phyloP scores from a whole-genome alignment of 257 asterid genomes.

The Nicotiana sylvestris region DNA sequence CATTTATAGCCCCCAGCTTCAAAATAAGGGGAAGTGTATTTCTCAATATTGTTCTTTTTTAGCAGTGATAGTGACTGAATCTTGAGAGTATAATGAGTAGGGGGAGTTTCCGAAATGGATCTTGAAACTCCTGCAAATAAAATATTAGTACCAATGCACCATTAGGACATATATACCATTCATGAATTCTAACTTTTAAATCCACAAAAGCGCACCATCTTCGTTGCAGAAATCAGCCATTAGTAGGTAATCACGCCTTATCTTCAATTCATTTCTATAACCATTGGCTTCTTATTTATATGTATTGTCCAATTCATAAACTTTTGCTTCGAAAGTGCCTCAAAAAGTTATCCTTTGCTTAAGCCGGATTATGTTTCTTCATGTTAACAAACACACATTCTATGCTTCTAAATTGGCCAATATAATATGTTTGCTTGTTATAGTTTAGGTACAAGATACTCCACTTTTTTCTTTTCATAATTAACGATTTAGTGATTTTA shows the following conservation, averaged over 20 bases:
- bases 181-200: too few species aligned
- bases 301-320: not conserved
- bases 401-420: too few species aligned
- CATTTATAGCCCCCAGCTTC: constrained; percentile 77
- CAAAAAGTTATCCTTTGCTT: not conserved
- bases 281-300: not conserved
- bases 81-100: constrained; percentile 41
- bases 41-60: constrained; percentile 37
- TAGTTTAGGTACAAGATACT: too few species aligned
- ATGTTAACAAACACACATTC: not conserved
- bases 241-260: not conserved
- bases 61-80: constrained; percentile 46
- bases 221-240: not conserved
- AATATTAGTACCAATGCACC: not conserved
- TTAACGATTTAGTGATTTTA: too few species aligned
- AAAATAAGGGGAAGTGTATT: constrained; percentile 35
- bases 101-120: constrained; percentile 40
- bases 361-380: not conserved
- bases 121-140: constrained; percentile 16
- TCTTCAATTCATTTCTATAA: not conserved
- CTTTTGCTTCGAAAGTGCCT: not conserved
- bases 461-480: too few species aligned
- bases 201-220: too few species aligned
- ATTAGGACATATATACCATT: too few species aligned
- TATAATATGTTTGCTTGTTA: too few species aligned